phyloP scores from a whole-genome alignment of 169 alveolate genomes.

The Plasmodium cynomolgi region DNA sequence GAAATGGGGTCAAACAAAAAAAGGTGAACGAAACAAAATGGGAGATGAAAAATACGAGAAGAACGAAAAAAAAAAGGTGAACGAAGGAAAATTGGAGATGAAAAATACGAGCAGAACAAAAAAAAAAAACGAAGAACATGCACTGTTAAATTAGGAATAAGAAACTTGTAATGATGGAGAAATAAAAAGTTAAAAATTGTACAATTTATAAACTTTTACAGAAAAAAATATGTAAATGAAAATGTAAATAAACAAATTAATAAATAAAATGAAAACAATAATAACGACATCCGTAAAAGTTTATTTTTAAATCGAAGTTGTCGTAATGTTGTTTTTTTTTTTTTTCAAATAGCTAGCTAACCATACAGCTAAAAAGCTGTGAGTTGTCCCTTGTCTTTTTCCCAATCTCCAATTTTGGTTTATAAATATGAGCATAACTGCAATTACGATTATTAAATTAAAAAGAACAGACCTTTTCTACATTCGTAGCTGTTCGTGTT shows the following conservation, averaged over 20 bases:
- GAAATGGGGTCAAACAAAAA: slow-evolving; percentile 1
- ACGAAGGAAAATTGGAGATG: not conserved
- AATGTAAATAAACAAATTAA: not conserved
- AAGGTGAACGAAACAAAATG: slow-evolving; percentile 5
- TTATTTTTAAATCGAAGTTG: slow-evolving; percentile 11
- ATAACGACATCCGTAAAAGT: not conserved
- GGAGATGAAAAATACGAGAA: not conserved
- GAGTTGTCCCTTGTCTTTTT: slow-evolving; percentile 15
- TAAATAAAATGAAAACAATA: not conserved
- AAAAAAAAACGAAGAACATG: slow-evolving; percentile 16
- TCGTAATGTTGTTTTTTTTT: slow-evolving; percentile 4
- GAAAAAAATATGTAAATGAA: not conserved
- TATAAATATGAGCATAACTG: not conserved
- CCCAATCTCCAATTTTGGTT: slow-evolving; percentile 28
- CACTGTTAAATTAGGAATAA: slow-evolving; percentile 19
- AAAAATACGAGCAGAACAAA: not conserved
- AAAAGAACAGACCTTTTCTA: slow-evolving; percentile 8
- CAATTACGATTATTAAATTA: not conserved
- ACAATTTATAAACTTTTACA: slow-evolving; percentile 41
- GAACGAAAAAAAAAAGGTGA: not conserved
- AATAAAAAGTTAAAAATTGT: slow-evolving; percentile 11
- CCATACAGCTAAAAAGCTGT: slow-evolving; percentile 23
- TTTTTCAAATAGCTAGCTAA: slow-evolving; percentile 13
- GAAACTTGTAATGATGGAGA: slow-evolving; percentile 17
- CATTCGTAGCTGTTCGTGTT: slow-evolving; percentile 27